phyloP scores from a whole-genome alignment of 148 eudicot genomes.

The Spergularia bocconei region DNA sequence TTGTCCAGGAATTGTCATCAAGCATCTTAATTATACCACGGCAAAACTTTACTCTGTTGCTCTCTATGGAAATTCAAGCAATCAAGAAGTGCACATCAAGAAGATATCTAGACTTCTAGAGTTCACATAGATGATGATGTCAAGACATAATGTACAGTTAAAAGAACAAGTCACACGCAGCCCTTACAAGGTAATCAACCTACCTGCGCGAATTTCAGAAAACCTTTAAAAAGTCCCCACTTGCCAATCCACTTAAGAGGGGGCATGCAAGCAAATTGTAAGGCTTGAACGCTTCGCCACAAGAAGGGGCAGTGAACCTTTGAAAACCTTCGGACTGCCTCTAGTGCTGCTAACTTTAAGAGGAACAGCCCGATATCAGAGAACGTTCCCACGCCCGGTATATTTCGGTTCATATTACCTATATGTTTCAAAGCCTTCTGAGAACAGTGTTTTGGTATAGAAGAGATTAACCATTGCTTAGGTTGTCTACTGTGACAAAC shows the following conservation, averaged over 20 bases:
- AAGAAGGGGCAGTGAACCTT: conserved; percentile 46
- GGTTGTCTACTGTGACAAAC: conserved; percentile 26
- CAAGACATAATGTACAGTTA: not conserved
- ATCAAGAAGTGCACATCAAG: not conserved
- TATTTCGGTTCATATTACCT: conserved; percentile 33
- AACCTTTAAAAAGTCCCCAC: conserved; percentile 43
- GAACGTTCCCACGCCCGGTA: conserved; percentile 33
- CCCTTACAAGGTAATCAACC: conserved; percentile 15
- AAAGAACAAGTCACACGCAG: not conserved
- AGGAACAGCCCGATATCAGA: conserved; percentile 46
- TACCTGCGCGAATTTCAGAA: conserved; percentile 53
- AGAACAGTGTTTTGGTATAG: conserved; percentile 37
- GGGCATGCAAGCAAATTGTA: conserved; percentile 49
- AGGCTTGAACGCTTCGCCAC: conserved; percentile 58
- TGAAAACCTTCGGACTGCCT: conserved; percentile 51
- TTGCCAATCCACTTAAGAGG: conserved; percentile 60
- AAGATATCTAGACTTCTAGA: not conserved
- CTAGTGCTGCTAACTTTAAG: conserved; percentile 45
- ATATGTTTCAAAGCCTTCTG: conserved; percentile 39
- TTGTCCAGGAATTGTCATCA: not conserved
- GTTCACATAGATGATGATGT: not conserved
- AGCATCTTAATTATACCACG: not conserved
- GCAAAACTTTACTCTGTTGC: not conserved
- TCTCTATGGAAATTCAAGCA: not conserved
- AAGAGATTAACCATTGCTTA: conserved; percentile 35